Evolutionary conservation across 108 stramenopile genomes (phyloP), one percentile per base, ranked within the genome.

Genomic region (Skeletonema grethae): DNA sequence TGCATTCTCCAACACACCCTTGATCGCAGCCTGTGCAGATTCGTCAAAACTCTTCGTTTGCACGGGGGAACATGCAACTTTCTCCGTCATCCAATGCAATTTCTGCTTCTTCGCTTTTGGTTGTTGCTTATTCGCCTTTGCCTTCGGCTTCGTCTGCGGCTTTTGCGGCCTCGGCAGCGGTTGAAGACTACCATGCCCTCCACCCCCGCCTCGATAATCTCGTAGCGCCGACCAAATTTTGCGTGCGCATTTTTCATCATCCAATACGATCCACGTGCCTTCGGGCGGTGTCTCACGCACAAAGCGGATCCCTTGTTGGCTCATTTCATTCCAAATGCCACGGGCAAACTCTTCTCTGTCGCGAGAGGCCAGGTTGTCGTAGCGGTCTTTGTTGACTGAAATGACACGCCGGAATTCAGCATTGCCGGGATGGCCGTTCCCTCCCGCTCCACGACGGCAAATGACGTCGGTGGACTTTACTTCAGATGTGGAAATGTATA

Each of bases 51-150:
- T n/a, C 7, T 53, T 53, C 50, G 50, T 53, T 22, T 53, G 50
- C 22, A 53, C 50, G 0, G 50, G 50, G 8, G 50, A 53, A 9
- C 22, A 22, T 7, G 50, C 50, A 8, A 22, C 50, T 9, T 22
- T 22, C 1, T 24, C 22, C 0, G 50, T 53, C 50, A 53, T 53
- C 50, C 50, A 53, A 8, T 53, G 50, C 20, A 22, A 22, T 16
- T 53, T 53, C 22, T 53, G 50, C 7, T 53, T 53, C 50, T 53
- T 53, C 50, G 50, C 22, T 22, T 53, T 53, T 4, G 50, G 50
- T 22, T 53, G 50, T 22, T 53, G 18, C 6, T 22, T 6, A 22
- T 22, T 53, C 22, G 50, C 22, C 50, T 53, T 53, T 4, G 50
- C 6, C 50, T 48, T 48, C 4, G 18, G 1, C 50, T 53, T 53